Percentiles rank a stretch among this genome's conserved stretches.
phyloP scores from a whole-genome alignment of 106 monocot species.

The Dioscorea alata region DNA sequence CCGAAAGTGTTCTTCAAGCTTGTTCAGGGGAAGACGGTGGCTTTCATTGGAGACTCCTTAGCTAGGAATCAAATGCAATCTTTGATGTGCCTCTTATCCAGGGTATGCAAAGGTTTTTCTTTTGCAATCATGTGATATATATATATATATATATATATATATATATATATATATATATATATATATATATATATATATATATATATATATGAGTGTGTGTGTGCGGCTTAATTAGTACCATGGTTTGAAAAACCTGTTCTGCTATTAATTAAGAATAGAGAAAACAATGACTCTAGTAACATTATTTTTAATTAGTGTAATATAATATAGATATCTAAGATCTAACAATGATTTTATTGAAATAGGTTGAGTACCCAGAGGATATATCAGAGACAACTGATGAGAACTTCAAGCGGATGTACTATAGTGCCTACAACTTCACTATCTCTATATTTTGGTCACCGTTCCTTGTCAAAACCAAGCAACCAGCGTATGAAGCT shows the following conservation, averaged over 20 bases:
- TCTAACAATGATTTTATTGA: not conserved
- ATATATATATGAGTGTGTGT: too few relatives aligned
- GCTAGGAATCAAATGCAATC: constrained; percentile 39
- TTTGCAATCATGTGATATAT: too few relatives aligned
- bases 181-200: too few relatives aligned
- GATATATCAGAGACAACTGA: constrained; percentile 13
- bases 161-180: too few relatives aligned
- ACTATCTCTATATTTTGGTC: constrained; percentile 29
- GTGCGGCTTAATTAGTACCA: too few relatives aligned
- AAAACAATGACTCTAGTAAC: too few relatives aligned
- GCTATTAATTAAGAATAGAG: too few relatives aligned
- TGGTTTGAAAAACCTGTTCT: too few relatives aligned
- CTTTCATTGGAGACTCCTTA: constrained; percentile 24
- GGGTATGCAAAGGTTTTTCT: too few relatives aligned
- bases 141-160: too few relatives aligned
- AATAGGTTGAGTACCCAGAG: constrained; percentile 14
- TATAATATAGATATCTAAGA: too few relatives aligned
- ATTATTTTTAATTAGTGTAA: too few relatives aligned
- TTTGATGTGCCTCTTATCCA: constrained; percentile 27
- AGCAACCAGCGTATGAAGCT: constrained; percentile 1
- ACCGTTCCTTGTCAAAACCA: constrained; percentile 13
- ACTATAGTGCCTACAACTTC: constrained; percentile 20
- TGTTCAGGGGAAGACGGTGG: constrained; percentile 14
- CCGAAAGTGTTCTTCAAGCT: constrained; percentile 11
- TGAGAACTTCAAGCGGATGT: constrained; percentile 18